Evolutionary conservation across 176 grass and related monocot species (phyloP).

Genomic region (Aechmea fasciata): DNA sequence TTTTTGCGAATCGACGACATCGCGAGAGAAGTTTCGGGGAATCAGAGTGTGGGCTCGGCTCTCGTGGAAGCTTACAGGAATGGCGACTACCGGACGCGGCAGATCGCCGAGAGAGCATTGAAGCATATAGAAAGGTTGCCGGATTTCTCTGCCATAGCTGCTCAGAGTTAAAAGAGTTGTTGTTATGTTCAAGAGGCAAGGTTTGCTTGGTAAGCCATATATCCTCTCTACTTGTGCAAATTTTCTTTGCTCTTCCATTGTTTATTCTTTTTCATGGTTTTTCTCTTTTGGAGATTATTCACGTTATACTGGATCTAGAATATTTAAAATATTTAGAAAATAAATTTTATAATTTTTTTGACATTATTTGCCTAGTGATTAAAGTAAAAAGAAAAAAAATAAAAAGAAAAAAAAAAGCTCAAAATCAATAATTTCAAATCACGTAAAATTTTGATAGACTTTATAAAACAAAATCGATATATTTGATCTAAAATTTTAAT

Average conservation of each 20-base stretch:
- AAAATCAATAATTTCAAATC: too few relatives aligned
- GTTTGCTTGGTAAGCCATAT: not conserved
- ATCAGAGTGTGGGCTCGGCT: conserved; percentile 52
- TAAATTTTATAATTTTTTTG: too few relatives aligned
- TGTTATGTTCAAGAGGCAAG: not conserved
- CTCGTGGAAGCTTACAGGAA: conserved; percentile 72
- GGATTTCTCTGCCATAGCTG: conserved; percentile 32
- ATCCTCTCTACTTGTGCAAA: not conserved
- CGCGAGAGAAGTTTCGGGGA: conserved; percentile 37
- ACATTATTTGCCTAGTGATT: too few relatives aligned
- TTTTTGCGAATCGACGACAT: conserved; percentile 71
- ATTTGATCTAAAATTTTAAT: too few relatives aligned
- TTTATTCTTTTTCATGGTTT: not conserved
- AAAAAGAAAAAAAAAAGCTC: too few relatives aligned
- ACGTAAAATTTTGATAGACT: too few relatives aligned
- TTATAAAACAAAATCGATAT: too few relatives aligned
- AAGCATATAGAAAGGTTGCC: conserved; percentile 68
- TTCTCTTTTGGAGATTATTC: not conserved
- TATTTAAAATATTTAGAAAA: too few relatives aligned
- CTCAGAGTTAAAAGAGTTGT: not conserved
- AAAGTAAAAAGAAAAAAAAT: too few relatives aligned
- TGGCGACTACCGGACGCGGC: conserved; percentile 46
- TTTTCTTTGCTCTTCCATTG: not conserved
- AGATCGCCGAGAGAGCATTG: conserved; percentile 67
- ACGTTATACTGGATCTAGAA: too few relatives aligned